Percentiles rank a stretch among this genome's conserved stretches.
phyloP scores from a whole-genome alignment of 495 filamentous ascomycete species.

The Viridothelium virens region DNA sequence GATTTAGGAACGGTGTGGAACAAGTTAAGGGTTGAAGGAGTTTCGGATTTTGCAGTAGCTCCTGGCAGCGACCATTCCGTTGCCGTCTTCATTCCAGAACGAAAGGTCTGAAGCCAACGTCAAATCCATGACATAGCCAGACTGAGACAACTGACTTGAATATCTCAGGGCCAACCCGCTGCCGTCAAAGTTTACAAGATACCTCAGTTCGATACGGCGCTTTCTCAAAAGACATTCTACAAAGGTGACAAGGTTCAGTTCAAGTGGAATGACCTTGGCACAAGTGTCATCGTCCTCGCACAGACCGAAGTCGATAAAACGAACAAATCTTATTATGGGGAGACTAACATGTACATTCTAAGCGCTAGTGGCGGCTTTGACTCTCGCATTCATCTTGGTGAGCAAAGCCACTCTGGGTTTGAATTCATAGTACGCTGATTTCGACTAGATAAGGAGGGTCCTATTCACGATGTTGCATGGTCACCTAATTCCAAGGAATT shows the following conservation, averaged over 20 bases:
- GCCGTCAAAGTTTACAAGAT: constrained; percentile 91
- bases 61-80: constrained; percentile 82
- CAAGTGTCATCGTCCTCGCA: constrained; percentile 85
- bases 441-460: constrained; percentile 80
- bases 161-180: constrained; percentile 70
- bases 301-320: constrained; percentile 97
- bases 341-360: constrained; percentile 93
- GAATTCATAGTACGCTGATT: constrained; percentile 10
- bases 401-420: constrained; percentile 14
- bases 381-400: constrained; percentile 76
- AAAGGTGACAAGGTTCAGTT: constrained; percentile 98
- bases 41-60: constrained; percentile 79
- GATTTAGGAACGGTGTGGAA: constrained; percentile 86
- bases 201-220: constrained; percentile 66
- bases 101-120: constrained; percentile 56
- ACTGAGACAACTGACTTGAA: constrained; percentile 11
- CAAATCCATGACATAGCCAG: background rate
- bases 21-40: constrained; percentile 87
- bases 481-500: constrained; percentile 95
- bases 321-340: constrained; percentile 97
- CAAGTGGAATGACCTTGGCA: constrained; percentile 92
- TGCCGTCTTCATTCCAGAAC: constrained; percentile 88
- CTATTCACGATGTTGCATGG: constrained; percentile 98
- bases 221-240: constrained; percentile 97
- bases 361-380: constrained; percentile 89